phyloP scores from a whole-genome alignment of 371 early-diverging fungal species.

The Mortierella sp. region DNA sequence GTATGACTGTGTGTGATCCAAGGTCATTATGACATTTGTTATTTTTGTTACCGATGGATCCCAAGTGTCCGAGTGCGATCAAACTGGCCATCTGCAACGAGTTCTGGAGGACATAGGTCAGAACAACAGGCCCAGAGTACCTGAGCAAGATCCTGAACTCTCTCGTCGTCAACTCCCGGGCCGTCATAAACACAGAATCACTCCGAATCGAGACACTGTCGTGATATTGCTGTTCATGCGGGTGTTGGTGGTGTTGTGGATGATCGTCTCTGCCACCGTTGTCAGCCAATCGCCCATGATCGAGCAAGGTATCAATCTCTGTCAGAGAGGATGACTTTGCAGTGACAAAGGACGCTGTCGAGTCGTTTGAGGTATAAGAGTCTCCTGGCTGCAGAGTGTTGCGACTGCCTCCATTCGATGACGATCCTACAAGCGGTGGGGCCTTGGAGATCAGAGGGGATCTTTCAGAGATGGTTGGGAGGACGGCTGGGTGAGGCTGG shows the following conservation, averaged over 20 bases:
- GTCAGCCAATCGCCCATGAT: neutral
- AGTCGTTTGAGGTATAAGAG: slow-evolving; percentile 28
- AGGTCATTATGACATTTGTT: slow-evolving; percentile 7
- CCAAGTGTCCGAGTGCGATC: slow-evolving; percentile 72
- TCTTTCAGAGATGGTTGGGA: slow-evolving; percentile 26
- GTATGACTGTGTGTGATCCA: neutral
- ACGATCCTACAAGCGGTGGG: neutral
- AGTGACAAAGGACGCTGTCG: slow-evolving; percentile 12
- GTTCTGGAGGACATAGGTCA: slow-evolving; percentile 74
- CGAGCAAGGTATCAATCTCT: slow-evolving; percentile 16
- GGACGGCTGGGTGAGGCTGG: neutral
- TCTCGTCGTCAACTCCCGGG: slow-evolving; percentile 15
- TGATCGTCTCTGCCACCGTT: no score
- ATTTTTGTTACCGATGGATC: slow-evolving; percentile 54
- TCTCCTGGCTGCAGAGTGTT: slow-evolving; percentile 4
- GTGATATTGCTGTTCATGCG: neutral
- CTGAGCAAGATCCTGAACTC: slow-evolving; percentile 57
- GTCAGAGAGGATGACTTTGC: neutral
- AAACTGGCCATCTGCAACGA: slow-evolving; percentile 72
- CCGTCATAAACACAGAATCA: neutral
- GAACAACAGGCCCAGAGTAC: slow-evolving; percentile 69
- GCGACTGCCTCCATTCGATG: neutral
- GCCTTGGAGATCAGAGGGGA: slow-evolving; percentile 38
- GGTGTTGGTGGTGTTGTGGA: neutral
- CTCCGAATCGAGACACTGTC: neutral